Base-by-base conservation (phyloP, 2,329 filamentous ascomycete genomes). In the Epichloe aotearoae region DNA sequence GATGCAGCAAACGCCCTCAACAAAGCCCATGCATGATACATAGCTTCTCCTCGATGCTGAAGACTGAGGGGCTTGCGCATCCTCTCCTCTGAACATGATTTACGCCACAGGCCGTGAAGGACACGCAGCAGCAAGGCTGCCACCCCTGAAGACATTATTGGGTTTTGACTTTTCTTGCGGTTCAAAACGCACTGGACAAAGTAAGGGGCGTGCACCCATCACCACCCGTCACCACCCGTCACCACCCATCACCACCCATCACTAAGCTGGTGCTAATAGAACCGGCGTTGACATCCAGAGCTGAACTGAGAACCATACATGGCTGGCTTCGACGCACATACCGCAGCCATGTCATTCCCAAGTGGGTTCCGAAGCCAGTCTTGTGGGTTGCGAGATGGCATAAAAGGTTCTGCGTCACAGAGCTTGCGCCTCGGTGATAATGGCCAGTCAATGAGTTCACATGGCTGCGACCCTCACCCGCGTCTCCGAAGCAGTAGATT, bases 231-330 rank as follows among this genome's bases (percentile, higher is more conserved):
- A n/a, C n/a, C n/a, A n/a, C n/a, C n/a, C n/a, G n/a, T n/a, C n/a
- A n/a, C n/a, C n/a, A n/a, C n/a, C 39, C 42, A 38, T 26, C 26
- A 26, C 26, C 26, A 8, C 7, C 26, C 26, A 3, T 26, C 26
- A 26, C 26, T 19, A 46, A 47, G 49, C 49, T 50, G 42, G 41
- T 41, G 49, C 14, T n/a, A 23, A 11, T n/a, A 15, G n/a, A 45
- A 38, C 39, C 47, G 38, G 45, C 44, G 46, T 46, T 41, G 52
- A 45, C 50, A 36, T 41, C 39, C 42, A 46, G 37, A 55, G 54
- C 54, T 55, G 54, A 55, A 50, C 34, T 30, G 17, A 42, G 51
- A 43, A 42, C 47, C 54, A 51, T 52, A 37, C 48, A 47, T 41
- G 45, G 52, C 50, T 44, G 42, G 50, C 38, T 11, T 30, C 30